Base-by-base conservation (phyloP, 306 rosid genomes). In the Calophaca sinica region DNA sequence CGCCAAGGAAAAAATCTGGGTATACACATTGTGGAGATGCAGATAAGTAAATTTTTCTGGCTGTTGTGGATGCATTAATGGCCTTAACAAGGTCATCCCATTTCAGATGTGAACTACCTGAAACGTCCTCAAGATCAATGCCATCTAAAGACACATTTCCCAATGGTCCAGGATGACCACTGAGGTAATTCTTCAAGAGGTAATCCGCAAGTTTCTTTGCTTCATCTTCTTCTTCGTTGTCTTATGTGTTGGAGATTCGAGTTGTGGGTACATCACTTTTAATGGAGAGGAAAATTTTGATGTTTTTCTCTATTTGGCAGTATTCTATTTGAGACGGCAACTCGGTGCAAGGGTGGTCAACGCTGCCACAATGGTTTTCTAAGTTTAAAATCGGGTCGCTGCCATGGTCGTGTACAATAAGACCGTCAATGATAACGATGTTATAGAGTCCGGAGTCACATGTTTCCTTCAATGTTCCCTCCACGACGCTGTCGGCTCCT, bases 371-470 rank as follows among this genome's bases (percentile, higher is more conserved):
- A 20, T 20, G 31, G 13, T 9, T 2, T 9, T 2, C 7, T 32
- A 68, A n/a, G 73, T 68, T 13, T 15, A 42, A 4, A 0, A 0
- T 0, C 5, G 53, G 53, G 39, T 6, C 26, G 0, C 7, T 26
- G 11, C 65, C 75, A 33, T 11, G n/a, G 66, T 75, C 85, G 35
- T 58, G 79, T 0, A 53, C 62, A 70, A 62, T 14, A 57, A 84
- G 88, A 45, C 66, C 73, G 14, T 81, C 82, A 46, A 88, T 12
- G 67, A 63, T 80, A 4, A 88, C 82, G 28, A 57, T 67, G 2
- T 44, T 33, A 41, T 81, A 86, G 55, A 39, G 81, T 26, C 84
- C 80, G 0, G 88, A 74, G 64, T 81, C 77, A 36, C 92, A 88
- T 11, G 88, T 66, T 7, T 53, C 63, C 0, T 48, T 3, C 8